Conservation (phyloP, 768 basidiomycete species). For the Clavaria fumosa region DNA sequence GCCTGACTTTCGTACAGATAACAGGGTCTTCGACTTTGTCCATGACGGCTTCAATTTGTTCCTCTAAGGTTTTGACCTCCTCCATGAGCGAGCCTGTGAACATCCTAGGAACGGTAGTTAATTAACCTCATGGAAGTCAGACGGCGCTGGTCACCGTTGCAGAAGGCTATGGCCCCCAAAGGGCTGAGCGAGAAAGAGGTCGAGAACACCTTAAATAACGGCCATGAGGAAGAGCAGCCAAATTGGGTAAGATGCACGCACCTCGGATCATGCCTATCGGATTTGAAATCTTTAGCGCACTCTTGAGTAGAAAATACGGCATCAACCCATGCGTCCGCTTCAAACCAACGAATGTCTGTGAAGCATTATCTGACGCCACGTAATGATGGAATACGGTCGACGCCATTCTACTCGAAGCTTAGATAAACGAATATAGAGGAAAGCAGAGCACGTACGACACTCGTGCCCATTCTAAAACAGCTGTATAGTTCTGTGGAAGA, state of each 20-base stretch:
- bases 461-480: conserved; percentile 91
- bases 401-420: conserved; percentile 46
- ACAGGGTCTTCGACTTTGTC: conserved; percentile 81
- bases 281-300: conserved; percentile 84
- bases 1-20: conserved; percentile 75
- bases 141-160: conserved; percentile 69
- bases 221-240: conserved; percentile 2
- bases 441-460: conserved; percentile 49
- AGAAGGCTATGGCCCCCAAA: conserved; percentile 88
- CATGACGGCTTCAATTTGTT: conserved; percentile 76
- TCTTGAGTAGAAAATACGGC: conserved; percentile 95
- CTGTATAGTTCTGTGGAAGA: conserved; percentile 72
- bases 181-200: conserved; percentile 92
- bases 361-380: conserved; percentile 83
- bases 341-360: conserved; percentile 72
- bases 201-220: conserved; percentile 44
- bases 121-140: no score
- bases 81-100: conserved; percentile 86
- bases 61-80: conserved; percentile 72
- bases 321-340: conserved; percentile 92
- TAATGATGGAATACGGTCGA: conserved; percentile 95
- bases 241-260: conserved; percentile 13
- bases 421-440: conserved; percentile 1
- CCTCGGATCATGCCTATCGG: conserved; percentile 94
- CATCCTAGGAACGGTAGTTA: conserved; percentile 43